Percentiles rank a stretch among this genome's conserved stretches.
Evolutionary conservation across 2,329 filamentous ascomycete species (phyloP).

Genomic region (Pestalotiopsis sp.): DNA sequence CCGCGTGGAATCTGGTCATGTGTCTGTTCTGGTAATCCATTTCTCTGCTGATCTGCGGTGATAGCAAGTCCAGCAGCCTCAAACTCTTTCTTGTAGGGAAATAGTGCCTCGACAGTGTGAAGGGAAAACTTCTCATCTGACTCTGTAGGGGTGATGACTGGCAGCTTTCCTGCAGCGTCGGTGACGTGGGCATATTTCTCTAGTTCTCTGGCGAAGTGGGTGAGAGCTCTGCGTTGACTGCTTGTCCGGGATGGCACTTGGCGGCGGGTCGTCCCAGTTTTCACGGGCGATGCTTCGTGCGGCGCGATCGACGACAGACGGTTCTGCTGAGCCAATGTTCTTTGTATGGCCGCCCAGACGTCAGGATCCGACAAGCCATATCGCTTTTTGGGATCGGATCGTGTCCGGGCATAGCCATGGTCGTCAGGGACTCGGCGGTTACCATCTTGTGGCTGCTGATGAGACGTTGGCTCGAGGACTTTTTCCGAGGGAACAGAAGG

Average conservation of each 20-base stretch:
- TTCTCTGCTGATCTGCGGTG: conserved; percentile 52
- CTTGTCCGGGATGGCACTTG: conserved; percentile 41
- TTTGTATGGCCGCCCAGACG: conserved; percentile 47
- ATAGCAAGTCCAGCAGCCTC: conserved; percentile 57
- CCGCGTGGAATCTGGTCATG: neutral
- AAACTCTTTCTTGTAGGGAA: conserved; percentile 59
- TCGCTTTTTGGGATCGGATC: conserved; percentile 29
- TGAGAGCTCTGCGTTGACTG: conserved; percentile 45
- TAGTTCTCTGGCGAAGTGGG: conserved; percentile 43
- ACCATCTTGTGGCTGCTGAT: neutral
- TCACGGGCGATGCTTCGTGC: conserved; percentile 17
- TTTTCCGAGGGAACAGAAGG: neutral
- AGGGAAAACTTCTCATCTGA: conserved; percentile 46
- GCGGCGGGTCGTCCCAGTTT: conserved; percentile 11
- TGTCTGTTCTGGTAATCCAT: conserved; percentile 17
- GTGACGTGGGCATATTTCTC: conserved; percentile 43
- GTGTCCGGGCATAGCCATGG: neutral
- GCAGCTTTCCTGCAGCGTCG: conserved; percentile 39
- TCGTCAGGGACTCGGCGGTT: neutral
- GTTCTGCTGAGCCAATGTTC: conserved; percentile 48
- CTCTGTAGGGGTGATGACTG: conserved; percentile 42
- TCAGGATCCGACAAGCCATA: conserved; percentile 38
- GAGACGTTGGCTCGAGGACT: neutral
- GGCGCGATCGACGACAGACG: conserved; percentile 40
- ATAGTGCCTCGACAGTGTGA: conserved; percentile 54